phyloP scores from a whole-genome alignment of 1,284 basidiomycete species.

The Hymenochaete sp. region DNA sequence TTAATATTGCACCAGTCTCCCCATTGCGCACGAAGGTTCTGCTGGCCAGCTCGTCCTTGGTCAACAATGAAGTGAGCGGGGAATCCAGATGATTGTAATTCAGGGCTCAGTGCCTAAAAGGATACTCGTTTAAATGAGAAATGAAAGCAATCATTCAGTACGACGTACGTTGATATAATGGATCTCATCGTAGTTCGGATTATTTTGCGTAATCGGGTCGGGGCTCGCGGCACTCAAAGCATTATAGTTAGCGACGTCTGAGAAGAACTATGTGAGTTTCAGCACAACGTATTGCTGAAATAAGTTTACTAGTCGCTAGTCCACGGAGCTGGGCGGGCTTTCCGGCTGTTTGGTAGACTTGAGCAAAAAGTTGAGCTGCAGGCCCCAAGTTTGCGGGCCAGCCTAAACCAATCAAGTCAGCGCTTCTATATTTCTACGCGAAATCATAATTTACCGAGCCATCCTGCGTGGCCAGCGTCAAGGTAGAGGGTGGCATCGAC shows the following conservation, averaged over 20 bases:
- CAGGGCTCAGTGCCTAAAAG: conserved; percentile 39
- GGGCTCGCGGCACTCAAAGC: conserved; percentile 42
- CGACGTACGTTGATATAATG: conserved; percentile 46
- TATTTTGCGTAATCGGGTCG: conserved; percentile 50
- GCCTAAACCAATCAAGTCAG: too few species aligned
- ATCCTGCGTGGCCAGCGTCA: conserved; percentile 58
- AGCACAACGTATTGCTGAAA: neutral
- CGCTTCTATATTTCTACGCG: too few species aligned
- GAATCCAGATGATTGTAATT: conserved; percentile 39
- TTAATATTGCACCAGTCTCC: conserved; percentile 54
- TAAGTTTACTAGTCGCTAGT: conserved; percentile 40
- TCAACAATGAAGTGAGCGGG: conserved; percentile 57
- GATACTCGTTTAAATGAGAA: neutral
- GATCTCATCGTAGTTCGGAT: conserved; percentile 53
- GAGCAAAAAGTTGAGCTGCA: conserved; percentile 46
- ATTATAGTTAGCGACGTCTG: conserved; percentile 58
- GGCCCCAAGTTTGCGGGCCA: conserved; percentile 56
- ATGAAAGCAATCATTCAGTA: neutral
- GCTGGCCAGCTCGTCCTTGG: conserved; percentile 52
- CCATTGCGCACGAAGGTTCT: conserved; percentile 50
- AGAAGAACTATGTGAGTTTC: neutral
- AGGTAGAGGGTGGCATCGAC: conserved; percentile 53
- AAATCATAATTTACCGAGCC: too few species aligned
- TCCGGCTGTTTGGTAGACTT: conserved; percentile 42
- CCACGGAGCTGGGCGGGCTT: conserved; percentile 47